Percentiles rank a stretch among this genome's conserved stretches.
phyloP scores from a whole-genome alignment of 768 basidiomycete species.

The Podaxis sp. region DNA sequence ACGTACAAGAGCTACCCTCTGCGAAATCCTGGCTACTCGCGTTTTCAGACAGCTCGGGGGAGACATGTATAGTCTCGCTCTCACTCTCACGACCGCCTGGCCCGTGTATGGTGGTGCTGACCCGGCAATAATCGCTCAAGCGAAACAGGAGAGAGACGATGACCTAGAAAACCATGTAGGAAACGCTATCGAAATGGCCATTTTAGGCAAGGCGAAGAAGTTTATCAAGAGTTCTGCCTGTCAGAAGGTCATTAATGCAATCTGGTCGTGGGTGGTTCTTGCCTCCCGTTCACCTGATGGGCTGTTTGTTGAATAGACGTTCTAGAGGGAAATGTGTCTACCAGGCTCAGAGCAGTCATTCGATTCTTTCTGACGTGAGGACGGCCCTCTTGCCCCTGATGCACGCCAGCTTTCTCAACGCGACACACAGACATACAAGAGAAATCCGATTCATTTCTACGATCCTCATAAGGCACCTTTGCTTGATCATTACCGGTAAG shows the following conservation, averaged over 20 bases:
- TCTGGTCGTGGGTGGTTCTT: slow-evolving; percentile 61
- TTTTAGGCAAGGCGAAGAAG: slow-evolving; percentile 79
- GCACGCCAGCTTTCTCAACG: not conserved
- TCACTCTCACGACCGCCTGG: slow-evolving; percentile 80
- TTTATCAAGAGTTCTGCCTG: slow-evolving; percentile 90
- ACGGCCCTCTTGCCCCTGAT: not conserved
- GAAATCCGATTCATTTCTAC: slow-evolving; percentile 89
- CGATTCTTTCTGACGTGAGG: slow-evolving; percentile 85
- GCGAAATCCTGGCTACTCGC: slow-evolving; percentile 87
- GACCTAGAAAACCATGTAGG: slow-evolving; percentile 80
- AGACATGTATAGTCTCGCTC: slow-evolving; percentile 64
- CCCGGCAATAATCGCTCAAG: slow-evolving; percentile 52
- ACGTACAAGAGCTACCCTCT: slow-evolving; percentile 73
- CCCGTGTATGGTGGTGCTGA: slow-evolving; percentile 78
- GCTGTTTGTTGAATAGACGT: slow-evolving; percentile 15
- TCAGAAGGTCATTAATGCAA: slow-evolving; percentile 86
- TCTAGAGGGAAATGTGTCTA: slow-evolving; percentile 89
- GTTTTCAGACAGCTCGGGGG: slow-evolving; percentile 72
- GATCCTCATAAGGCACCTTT: slow-evolving; percentile 92
- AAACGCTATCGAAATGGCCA: slow-evolving; percentile 92
- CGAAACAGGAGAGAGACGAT: slow-evolving; percentile 63
- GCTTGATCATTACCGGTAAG: slow-evolving; percentile 92
- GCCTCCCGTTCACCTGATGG: not conserved
- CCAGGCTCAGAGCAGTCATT: slow-evolving; percentile 82
- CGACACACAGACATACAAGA: slow-evolving; percentile 78